phyloP scores from a whole-genome alignment of 169 alveolate genomes.

The Babesia divergens region DNA sequence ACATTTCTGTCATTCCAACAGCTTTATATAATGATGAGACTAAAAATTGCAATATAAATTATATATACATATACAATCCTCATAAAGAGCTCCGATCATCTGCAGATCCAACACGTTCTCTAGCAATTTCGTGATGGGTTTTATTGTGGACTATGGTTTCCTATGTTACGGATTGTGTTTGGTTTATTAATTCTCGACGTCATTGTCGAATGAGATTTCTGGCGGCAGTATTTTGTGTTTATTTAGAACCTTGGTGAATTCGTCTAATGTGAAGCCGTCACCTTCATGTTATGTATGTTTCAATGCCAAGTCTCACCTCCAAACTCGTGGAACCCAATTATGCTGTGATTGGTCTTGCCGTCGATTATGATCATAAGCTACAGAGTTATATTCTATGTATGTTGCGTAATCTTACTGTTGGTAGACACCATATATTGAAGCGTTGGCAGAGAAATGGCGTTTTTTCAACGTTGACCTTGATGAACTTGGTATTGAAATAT shows the following conservation, averaged over 20 bases:
- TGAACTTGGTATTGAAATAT: constrained; percentile 66
- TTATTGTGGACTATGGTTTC: too few relatives aligned
- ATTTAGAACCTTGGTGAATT: constrained; percentile 24
- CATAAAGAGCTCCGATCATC: too few relatives aligned
- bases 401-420: constrained; percentile 57
- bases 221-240: constrained; percentile 43
- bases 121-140: too few relatives aligned
- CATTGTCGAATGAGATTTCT: too few relatives aligned
- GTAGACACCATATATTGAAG: constrained; percentile 78
- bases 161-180: too few relatives aligned
- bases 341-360: constrained; percentile 73
- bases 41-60: too few relatives aligned
- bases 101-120: too few relatives aligned
- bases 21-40: too few relatives aligned
- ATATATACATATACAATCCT: too few relatives aligned
- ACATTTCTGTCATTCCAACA: too few relatives aligned
- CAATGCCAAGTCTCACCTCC: constrained; percentile 64
- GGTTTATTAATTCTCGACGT: too few relatives aligned
- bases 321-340: constrained; percentile 75
- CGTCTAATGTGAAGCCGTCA: constrained; percentile 55
- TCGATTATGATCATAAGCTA: constrained; percentile 68
- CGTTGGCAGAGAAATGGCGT: constrained; percentile 77
- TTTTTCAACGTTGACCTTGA: constrained; percentile 72
- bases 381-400: not conserved
- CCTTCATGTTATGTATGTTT: constrained; percentile 15